Evolutionary conservation across 495 filamentous ascomycete species (phyloP), one percentile per base, ranked within the genome.

Genomic region (Tuber borchii): DNA sequence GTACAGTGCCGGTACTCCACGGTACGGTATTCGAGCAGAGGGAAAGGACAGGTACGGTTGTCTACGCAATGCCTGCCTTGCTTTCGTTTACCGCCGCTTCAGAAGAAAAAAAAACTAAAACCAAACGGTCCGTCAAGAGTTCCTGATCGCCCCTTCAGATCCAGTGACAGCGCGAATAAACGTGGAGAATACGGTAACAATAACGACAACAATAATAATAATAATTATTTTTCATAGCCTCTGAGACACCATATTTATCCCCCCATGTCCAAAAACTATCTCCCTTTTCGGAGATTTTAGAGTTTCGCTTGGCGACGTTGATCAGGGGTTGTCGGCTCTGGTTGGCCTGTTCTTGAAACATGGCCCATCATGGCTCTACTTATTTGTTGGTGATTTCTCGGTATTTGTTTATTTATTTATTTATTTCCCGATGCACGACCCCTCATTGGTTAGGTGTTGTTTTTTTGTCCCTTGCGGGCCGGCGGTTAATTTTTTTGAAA

Each of bases 261-360:
- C 45, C 45, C 45, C 45, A 46, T 46, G 45, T 19, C 17, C 9
- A 43, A 46, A 46, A 46, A 16, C 17, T 46, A 46, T 65, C 56
- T 65, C 56, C 56, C 31, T 14, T 65, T 65, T 65, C 26, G 56
- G 56, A 65, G 31, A 65, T 65, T 65, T 61, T 65, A 65, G 56
- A 19, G 56, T 65, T 34, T 65, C 56, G 56, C 56, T 65, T 65
- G 56, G 56, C n/a, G 56, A 16, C 14, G 56, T 31, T 31, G 56
- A 65, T 65, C 56, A 65, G 56, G 56, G 56, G 56, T 8, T 34
- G 26, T 26, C 51, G 31, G 3, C 56, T 34, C 26, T 8, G 26
- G 26, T 65, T 65, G 56, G 56, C n/a, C 22, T 9, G 9, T n/a
- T 51, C 8, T 19, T 20, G 2, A 48, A 45, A 48, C 45, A 20